phyloP scores from a whole-genome alignment of 2,329 filamentous ascomycete species.

The Juglanconis oblonga region DNA sequence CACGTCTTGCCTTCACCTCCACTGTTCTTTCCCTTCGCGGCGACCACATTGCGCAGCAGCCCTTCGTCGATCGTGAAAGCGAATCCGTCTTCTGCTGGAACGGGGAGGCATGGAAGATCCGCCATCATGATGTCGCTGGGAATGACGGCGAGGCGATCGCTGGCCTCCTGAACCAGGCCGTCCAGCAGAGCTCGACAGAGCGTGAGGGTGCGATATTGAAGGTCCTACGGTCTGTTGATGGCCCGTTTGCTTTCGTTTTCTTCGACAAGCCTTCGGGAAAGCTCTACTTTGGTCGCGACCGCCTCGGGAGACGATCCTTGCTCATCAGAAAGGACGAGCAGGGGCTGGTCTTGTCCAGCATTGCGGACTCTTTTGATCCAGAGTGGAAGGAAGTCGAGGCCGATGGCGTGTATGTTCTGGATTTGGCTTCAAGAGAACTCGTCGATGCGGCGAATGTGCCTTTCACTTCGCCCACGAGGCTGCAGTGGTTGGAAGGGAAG shows the following conservation, averaged over 20 bases:
- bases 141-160: constrained; percentile 80
- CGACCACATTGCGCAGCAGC: constrained; percentile 67
- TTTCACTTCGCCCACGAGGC: constrained; percentile 9
- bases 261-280: constrained; percentile 61
- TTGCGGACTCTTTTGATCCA: constrained; percentile 52
- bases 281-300: constrained; percentile 83
- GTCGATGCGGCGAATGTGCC: neutral
- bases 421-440: constrained; percentile 37
- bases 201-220: constrained; percentile 40
- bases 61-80: constrained; percentile 56
- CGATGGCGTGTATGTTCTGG: constrained; percentile 72
- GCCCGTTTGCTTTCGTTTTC: constrained; percentile 88
- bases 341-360: constrained; percentile 65
- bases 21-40: constrained; percentile 92
- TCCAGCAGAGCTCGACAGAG: constrained; percentile 20
- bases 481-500: constrained; percentile 32
- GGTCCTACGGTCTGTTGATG: constrained; percentile 62
- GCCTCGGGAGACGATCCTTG: constrained; percentile 81
- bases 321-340: constrained; percentile 51
- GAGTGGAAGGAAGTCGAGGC: constrained; percentile 81
- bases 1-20: constrained; percentile 65
- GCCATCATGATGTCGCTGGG: constrained; percentile 53
- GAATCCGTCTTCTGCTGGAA: constrained; percentile 89
- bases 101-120: constrained; percentile 86
- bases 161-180: constrained; percentile 49